Base-by-base conservation (phyloP, 331 rosid genomes). In the Stylosanthes scabra region DNA sequence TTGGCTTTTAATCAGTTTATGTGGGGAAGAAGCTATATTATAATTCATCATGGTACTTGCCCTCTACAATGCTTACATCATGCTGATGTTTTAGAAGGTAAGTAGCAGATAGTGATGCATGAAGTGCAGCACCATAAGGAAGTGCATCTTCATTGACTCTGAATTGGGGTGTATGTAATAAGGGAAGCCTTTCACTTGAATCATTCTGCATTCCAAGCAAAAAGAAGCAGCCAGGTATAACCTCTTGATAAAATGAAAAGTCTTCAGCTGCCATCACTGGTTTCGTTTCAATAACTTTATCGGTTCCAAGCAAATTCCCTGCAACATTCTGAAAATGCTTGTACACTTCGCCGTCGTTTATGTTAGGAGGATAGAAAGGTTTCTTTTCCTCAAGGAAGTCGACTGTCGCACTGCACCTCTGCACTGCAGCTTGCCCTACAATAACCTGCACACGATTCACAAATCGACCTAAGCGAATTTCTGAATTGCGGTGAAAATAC, bases 111-210 rank as follows among this genome's bases (percentile, higher is more conserved):
- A 91, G 68, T 57, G 96, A 84, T 39, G 97, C 97, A 54, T 89
- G 96, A 75, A 91, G 93, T 9, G 97, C 93, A 71, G 97, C 97
- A 3, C 97, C 96, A 54, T 83, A 87, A 51, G 90, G 85, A 55
- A 89, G 82, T 41, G 67, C 85, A 37, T 83, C 96, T 83, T 91
- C 97, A 1, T 87, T 87, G 81, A 91, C 45, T 46, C 57, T 73
- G 84, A 86, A 86, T 80, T 75, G 37, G 1, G 93, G 86, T 2
- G 93, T 82, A 82, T 91, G 97, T 3, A 20, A 46, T 0, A 83
- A 51, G 40, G 71, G 63, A 20, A 78, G 70, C 45, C 59, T 68
- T 72, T 82, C 96, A 3, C 29, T 47, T 10, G 75, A 74, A 25
- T 51, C 68, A 27, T 74, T 72, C 80, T 80, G 68, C 90, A 87